Conservation (phyloP, 805 yeast genomes). For the Cyberlindnera bimundalis region DNA sequence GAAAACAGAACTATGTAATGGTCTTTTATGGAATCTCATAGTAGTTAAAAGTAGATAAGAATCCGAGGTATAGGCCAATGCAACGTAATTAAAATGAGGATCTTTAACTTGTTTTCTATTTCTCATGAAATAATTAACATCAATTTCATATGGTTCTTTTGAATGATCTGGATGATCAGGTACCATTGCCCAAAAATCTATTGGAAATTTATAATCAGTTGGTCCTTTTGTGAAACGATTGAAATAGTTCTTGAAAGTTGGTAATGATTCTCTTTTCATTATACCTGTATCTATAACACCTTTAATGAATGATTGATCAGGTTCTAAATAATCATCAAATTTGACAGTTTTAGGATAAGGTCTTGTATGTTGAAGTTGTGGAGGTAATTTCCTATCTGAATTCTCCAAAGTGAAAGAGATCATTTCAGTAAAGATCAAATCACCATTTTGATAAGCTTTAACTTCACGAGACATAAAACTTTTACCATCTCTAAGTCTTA, state of each 20-base stretch:
- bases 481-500: conserved; percentile 48
- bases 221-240: conserved; percentile 33
- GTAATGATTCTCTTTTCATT: conserved; percentile 8
- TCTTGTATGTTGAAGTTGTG: conserved; percentile 16
- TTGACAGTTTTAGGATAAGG: conserved; percentile 18
- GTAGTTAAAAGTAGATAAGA: conserved; percentile 49
- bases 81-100: conserved; percentile 46
- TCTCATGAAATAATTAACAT: conserved; percentile 16
- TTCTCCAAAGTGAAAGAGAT: conserved; percentile 30
- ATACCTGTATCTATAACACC: conserved; percentile 16
- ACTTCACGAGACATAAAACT: conserved; percentile 52
- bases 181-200: conserved; percentile 30
- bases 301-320: conserved; percentile 14
- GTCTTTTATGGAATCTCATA: conserved; percentile 47
- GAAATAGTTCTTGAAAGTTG: conserved; percentile 20
- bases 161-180: conserved; percentile 18
- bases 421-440: conserved; percentile 48
- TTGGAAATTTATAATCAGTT: conserved; percentile 33
- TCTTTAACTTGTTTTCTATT: conserved; percentile 19
- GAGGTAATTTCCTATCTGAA: conserved; percentile 8
- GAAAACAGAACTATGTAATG: conserved; percentile 43
- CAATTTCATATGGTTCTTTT: conserved; percentile 21
- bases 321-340: conserved; percentile 14
- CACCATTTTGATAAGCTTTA: conserved; percentile 49
- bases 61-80: conserved; percentile 58